These are phyloP conservation scores for Elasticomyces elasticus DNA, from an alignment of 495 filamentous ascomycete species.

Conservation along the genomic window DNA sequence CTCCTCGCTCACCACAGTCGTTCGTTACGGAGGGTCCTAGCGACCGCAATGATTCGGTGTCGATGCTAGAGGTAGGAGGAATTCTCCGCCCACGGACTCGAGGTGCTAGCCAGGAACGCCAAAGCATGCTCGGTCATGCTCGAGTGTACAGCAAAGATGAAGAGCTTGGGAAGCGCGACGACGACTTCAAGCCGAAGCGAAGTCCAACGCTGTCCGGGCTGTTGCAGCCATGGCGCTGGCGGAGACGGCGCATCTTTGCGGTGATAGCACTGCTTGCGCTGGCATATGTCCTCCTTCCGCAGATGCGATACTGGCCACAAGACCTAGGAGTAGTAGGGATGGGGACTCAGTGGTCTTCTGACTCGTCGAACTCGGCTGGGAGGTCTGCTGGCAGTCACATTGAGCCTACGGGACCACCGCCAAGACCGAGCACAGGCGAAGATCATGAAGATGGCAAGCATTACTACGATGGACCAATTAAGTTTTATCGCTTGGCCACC, in stretches of 20 bases:
- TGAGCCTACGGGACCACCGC: constrained; percentile 25
- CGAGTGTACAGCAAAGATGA: constrained; percentile 37
- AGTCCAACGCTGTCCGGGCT: constrained; percentile 30
- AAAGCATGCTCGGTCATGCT: constrained; percentile 5
- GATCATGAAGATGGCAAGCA: constrained; percentile 25
- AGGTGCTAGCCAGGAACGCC: constrained; percentile 1
- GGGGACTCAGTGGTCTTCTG: neutral
- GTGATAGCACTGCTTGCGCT: constrained; percentile 35
- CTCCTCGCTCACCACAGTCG: neutral
- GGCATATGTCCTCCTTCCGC: constrained; percentile 28
- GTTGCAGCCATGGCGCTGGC: constrained; percentile 31
- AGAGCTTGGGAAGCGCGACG: constrained; percentile 61
- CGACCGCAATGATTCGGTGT: neutral
- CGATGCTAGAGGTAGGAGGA: constrained; percentile 11
- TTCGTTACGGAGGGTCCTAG: neutral
- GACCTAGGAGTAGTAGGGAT: neutral
- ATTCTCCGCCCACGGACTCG: constrained; percentile 8
- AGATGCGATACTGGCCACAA: constrained; percentile 22
- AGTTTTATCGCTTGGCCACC: constrained; percentile 43
- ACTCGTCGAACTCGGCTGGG: neutral
- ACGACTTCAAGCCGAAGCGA: constrained; percentile 44
- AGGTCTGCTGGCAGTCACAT: neutral
- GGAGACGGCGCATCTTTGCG: constrained; percentile 37
- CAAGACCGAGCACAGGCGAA: constrained; percentile 11
- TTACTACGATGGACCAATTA: constrained; percentile 47